A percentile compares a stretch with the other conserved stretches of the same genome.
Conservation (phyloP, 768 basidiomycete genomes). For the Agrocybe pediades region DNA sequence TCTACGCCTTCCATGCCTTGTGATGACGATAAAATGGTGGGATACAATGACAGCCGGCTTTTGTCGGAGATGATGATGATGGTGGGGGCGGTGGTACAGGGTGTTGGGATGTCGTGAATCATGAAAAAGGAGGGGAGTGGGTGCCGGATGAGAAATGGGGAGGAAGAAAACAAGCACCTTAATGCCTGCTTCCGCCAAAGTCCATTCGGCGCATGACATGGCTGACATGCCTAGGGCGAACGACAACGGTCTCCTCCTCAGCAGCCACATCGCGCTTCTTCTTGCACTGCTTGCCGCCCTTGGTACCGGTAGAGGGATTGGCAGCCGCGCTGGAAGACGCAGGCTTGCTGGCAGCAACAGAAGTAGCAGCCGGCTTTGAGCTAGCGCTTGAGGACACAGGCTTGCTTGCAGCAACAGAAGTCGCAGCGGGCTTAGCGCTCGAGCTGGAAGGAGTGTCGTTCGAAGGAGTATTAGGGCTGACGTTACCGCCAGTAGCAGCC, state of each 20-base stretch:
- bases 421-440: no score
- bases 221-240: conserved; percentile 31
- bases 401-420: no score
- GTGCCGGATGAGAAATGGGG: no score
- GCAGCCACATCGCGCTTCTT: conserved; percentile 12
- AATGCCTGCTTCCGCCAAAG: conserved; percentile 18
- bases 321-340: conserved; percentile 4
- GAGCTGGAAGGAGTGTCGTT: conserved; percentile 4
- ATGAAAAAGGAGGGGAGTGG: no score
- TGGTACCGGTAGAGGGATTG: neutral
- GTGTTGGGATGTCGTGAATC: no score
- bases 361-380: no score
- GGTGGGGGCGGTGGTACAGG: no score
- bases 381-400: no score
- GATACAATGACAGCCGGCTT: neutral
- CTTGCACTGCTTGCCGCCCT: conserved; percentile 16
- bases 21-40: neutral
- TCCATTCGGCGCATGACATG: conserved; percentile 34
- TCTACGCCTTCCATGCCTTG: neutral
- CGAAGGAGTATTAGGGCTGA: no score
- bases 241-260: conserved; percentile 8
- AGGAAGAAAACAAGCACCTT: neutral
- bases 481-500: no score
- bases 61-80: no score
- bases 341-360: no score